Evolutionary conservation across 441 rosid species (phyloP).

Genomic region (Populus hybrid): DNA sequence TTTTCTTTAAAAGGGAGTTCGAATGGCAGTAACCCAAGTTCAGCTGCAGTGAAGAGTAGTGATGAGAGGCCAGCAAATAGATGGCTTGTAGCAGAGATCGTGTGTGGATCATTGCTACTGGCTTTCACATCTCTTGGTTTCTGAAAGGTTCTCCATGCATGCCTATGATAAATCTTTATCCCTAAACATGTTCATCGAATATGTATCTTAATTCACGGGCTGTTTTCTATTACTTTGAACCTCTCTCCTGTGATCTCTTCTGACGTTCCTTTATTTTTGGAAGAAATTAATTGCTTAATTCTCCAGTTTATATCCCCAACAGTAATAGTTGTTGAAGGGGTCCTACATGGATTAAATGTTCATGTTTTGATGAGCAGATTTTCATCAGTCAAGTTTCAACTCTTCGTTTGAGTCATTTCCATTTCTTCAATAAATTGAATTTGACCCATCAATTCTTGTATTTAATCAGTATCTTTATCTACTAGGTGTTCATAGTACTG

Average conservation of each 20-base stretch:
- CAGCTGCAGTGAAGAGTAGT: slow-evolving; percentile 33
- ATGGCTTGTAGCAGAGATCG: slow-evolving; percentile 33
- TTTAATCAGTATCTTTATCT: too few species aligned
- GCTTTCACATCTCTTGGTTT: slow-evolving; percentile 4
- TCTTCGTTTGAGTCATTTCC: too few species aligned
- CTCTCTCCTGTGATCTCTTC: not conserved
- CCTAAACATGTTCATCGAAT: not conserved
- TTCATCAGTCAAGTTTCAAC: not conserved
- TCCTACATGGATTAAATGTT: not conserved
- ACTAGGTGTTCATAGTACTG: too few species aligned
- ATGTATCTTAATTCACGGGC: not conserved
- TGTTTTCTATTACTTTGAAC: not conserved
- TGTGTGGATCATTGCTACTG: slow-evolving; percentile 33
- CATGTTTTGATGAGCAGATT: not conserved
- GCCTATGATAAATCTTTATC: too few species aligned
- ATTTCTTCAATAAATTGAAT: too few species aligned
- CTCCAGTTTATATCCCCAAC: not conserved
- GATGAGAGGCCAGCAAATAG: slow-evolving; percentile 23
- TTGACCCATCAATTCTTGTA: too few species aligned
- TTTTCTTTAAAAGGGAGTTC: slow-evolving; percentile 26
- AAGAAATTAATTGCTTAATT: not conserved
- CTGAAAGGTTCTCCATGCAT: not conserved
- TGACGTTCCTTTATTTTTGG: not conserved
- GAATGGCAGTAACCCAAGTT: slow-evolving; percentile 13
- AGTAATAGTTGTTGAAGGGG: not conserved